Conservation (phyloP, 108 stramenopile species). For the Skeletonema grethae region DNA sequence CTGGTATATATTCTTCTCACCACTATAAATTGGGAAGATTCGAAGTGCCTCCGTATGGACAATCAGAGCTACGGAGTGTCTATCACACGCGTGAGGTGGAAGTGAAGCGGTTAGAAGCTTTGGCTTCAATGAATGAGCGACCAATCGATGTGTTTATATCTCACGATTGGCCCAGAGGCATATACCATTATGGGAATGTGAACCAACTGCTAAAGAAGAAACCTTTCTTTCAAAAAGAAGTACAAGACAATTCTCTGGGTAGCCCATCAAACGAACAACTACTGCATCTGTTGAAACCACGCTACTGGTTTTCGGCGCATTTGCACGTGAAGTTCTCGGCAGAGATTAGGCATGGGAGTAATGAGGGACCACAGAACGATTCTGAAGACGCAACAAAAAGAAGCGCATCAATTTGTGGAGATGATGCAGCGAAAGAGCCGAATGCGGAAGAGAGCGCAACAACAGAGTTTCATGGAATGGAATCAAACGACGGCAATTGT, state of each 20-base stretch:
- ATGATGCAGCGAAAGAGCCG: not conserved
- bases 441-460: slow-evolving; percentile 7
- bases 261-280: slow-evolving; percentile 88
- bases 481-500: slow-evolving; percentile 53
- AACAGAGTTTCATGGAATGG: slow-evolving; percentile 61
- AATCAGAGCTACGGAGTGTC: slow-evolving; percentile 71
- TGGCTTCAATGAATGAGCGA: slow-evolving; percentile 12
- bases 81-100: slow-evolving; percentile 94
- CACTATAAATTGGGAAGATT: slow-evolving; percentile 78
- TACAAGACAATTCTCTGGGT: slow-evolving; percentile 86
- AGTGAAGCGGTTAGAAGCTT: slow-evolving; percentile 76
- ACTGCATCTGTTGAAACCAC: slow-evolving; percentile 81
- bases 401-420: slow-evolving; percentile 9
- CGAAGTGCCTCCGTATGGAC: slow-evolving; percentile 89
- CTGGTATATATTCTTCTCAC: slow-evolving; percentile 92
- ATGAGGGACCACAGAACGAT: not conserved
- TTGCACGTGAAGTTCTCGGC: slow-evolving; percentile 97
- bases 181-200: slow-evolving; percentile 85
- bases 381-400: slow-evolving; percentile 8
- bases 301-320: slow-evolving; percentile 97
- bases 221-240: slow-evolving; percentile 85
- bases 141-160: slow-evolving; percentile 84
- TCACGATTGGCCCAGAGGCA: slow-evolving; percentile 98
- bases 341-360: slow-evolving; percentile 63
- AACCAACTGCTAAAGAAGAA: slow-evolving; percentile 73